Percentiles rank a stretch among this genome's conserved stretches.
Evolutionary conservation across 1,139 yeast species (phyloP).

Genomic region (Geotrichum candidum): DNA sequence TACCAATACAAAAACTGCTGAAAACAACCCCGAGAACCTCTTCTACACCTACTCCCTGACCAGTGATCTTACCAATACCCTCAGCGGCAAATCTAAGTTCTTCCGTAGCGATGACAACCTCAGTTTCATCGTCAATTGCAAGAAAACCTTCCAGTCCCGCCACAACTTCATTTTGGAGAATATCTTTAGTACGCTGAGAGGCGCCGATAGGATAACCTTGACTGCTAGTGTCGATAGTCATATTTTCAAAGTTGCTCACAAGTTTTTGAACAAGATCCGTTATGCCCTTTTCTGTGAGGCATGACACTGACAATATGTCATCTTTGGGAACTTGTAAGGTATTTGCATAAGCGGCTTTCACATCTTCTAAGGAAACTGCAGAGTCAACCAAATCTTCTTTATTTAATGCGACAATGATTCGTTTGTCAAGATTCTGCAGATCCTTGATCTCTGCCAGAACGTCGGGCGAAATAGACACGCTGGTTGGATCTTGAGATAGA

Average conservation of each 20-base stretch:
- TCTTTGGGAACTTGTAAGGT: constrained; percentile 31
- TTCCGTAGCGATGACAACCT: constrained; percentile 78
- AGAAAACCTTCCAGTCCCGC: constrained; percentile 61
- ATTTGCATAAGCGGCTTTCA: constrained; percentile 17
- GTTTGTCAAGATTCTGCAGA: constrained; percentile 24
- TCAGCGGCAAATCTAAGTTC: constrained; percentile 68
- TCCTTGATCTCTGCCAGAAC: constrained; percentile 26
- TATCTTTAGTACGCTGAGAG: constrained; percentile 69
- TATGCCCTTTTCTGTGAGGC: constrained; percentile 55
- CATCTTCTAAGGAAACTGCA: constrained; percentile 8
- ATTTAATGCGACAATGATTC: constrained; percentile 31
- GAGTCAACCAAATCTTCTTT: constrained; percentile 30
- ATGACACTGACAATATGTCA: constrained; percentile 52
- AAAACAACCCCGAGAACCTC: constrained; percentile 89
- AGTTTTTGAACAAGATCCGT: constrained; percentile 39
- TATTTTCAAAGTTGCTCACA: constrained; percentile 42
- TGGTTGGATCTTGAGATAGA: constrained; percentile 13
- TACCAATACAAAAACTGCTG: constrained; percentile 89
- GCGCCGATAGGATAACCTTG: constrained; percentile 41
- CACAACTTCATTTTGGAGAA: constrained; percentile 65
- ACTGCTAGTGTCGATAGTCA: constrained; percentile 27
- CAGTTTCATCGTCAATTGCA: constrained; percentile 48
- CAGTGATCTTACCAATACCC: constrained; percentile 89
- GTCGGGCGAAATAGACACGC: constrained; percentile 16
- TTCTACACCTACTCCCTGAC: constrained; percentile 81